Percentiles rank a stretch among this genome's conserved stretches.
Evolutionary conservation across 495 filamentous ascomycete species (phyloP).

Genomic region (Patellaria atrata): DNA sequence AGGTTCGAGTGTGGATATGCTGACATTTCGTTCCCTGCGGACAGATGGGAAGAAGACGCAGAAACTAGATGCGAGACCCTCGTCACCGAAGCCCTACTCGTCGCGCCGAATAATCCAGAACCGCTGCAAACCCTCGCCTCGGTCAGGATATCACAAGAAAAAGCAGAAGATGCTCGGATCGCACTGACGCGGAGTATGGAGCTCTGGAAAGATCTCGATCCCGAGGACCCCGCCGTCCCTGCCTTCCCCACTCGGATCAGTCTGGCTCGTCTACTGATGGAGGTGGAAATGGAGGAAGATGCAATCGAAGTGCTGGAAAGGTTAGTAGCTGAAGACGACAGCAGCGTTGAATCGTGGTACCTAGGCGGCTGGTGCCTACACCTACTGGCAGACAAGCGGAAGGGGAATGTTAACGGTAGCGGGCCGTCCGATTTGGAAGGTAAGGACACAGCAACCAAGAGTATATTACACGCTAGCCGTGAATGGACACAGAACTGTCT

Average conservation of each 20-base stretch:
- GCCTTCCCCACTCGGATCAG: slow-evolving; percentile 74
- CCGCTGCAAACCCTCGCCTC: slow-evolving; percentile 88
- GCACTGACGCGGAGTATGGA: slow-evolving; percentile 63
- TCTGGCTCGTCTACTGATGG: slow-evolving; percentile 73
- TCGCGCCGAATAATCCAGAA: slow-evolving; percentile 61
- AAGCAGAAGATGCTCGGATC: slow-evolving; percentile 59
- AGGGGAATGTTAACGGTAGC: slow-evolving; percentile 20
- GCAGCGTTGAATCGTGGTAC: slow-evolving; percentile 93
- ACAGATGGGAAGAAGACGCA: slow-evolving; percentile 76
- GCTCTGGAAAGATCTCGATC: slow-evolving; percentile 61
- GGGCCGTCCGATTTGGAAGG: slow-evolving; percentile 27
- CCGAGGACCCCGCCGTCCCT: slow-evolving; percentile 48
- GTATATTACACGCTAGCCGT: slow-evolving; percentile 40
- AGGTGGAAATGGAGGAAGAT: slow-evolving; percentile 69
- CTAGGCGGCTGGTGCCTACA: slow-evolving; percentile 85
- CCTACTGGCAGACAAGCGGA: slow-evolving; percentile 56
- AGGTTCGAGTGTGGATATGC: neutral
- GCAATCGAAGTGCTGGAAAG: slow-evolving; percentile 76
- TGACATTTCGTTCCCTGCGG: neutral
- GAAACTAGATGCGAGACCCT: slow-evolving; percentile 71
- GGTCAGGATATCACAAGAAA: slow-evolving; percentile 74
- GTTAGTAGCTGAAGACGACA: slow-evolving; percentile 74
- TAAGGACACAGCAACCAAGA: slow-evolving; percentile 24
- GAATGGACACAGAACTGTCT: slow-evolving; percentile 48
- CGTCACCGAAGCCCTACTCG: slow-evolving; percentile 70